These are phyloP conservation scores for Colletotrichum incanum DNA, from an alignment of 2,329 filamentous ascomycete species.

Conservation along the genomic window DNA sequence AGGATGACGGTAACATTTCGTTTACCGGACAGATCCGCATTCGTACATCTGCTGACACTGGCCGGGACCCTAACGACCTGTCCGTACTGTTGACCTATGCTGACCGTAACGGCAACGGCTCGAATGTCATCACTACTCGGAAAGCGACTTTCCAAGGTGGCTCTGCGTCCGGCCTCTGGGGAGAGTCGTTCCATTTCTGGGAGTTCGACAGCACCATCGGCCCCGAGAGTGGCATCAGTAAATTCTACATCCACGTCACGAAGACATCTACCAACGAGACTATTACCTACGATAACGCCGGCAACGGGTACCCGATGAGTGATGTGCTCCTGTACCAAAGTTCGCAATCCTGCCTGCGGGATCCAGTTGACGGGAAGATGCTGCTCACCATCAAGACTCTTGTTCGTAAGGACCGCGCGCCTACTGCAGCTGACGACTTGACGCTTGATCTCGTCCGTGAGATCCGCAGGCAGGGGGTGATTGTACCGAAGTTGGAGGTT, in stretches of 20 bases:
- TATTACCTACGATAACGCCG: conserved; percentile 44
- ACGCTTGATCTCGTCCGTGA: conserved; percentile 35
- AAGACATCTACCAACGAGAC: conserved; percentile 44
- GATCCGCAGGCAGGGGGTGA: conserved; percentile 33
- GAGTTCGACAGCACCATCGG: conserved; percentile 45
- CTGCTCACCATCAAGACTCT: conserved; percentile 20
- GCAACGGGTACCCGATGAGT: conserved; percentile 43
- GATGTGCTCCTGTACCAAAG: conserved; percentile 44
- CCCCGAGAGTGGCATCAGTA: conserved; percentile 46
- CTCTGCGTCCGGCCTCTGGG: conserved; percentile 39
- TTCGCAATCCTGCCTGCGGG: conserved; percentile 41
- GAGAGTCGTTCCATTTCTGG: conserved; percentile 45
- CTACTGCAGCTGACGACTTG: conserved; percentile 19
- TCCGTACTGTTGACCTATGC: conserved; percentile 46
- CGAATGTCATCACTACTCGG: conserved; percentile 24
- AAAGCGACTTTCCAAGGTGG: conserved; percentile 44
- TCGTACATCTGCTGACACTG: conserved; percentile 37
- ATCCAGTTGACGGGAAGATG: conserved; percentile 20
- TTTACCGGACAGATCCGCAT: conserved; percentile 49
- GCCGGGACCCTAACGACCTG: conserved; percentile 46
- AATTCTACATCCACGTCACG: conserved; percentile 45
- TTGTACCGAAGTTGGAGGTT: conserved; percentile 33
- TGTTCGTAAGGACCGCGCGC: conserved; percentile 27
- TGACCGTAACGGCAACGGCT: conserved; percentile 43
- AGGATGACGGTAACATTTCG: conserved; percentile 46